Base-by-base conservation (phyloP, 345 rosid species). In the Citrus reticulata region DNA sequence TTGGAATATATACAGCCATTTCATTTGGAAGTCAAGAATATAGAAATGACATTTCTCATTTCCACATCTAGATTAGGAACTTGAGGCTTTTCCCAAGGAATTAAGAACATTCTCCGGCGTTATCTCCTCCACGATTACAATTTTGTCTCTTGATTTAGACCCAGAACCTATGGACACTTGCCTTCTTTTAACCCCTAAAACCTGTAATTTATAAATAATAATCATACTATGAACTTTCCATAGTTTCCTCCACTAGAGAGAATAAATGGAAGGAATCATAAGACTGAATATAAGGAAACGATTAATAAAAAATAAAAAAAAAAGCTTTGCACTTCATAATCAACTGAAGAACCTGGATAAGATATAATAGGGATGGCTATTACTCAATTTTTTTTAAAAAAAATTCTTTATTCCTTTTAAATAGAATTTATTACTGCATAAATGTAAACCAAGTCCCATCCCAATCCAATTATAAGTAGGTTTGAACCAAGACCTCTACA, bases 81-180 rank as follows among this genome's bases (percentile, higher is more conserved):
- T 91, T 64, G 87, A 85, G 7, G 87, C 90, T 81, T 88, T 83
- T 46, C 85, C 82, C 72, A 95, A 81, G 78, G 95, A 89, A 72
- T 88, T 85, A 54, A 89, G 90, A 74, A 92, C 95, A 37, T 76
- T 85, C 77, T 91, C 87, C 54, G 81, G 71, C 11, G 83, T 87
- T 77, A 88, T 80, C 71, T 89, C 96, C 81, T 92, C 98, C 67
- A 92, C 97, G 35, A 95, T 89, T 68, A 95, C 90, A 74, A 94
- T 89, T 86, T 95, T 93, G 87, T 90, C 95, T 82, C 97, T 88
- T 63, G 97, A 95, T 88, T 91, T 92, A 29, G 98, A 93, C 55
- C 98, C 98, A 2, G 92, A 85, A 77, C 92, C 93, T 55, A 95
- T 73, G 6, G 93, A 94, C 34, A 95, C 89, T 76, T 92, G 97